Evolutionary conservation across 1,284 basidiomycete genomes (phyloP).

Genomic region (Sphaerobolus stellatus): DNA sequence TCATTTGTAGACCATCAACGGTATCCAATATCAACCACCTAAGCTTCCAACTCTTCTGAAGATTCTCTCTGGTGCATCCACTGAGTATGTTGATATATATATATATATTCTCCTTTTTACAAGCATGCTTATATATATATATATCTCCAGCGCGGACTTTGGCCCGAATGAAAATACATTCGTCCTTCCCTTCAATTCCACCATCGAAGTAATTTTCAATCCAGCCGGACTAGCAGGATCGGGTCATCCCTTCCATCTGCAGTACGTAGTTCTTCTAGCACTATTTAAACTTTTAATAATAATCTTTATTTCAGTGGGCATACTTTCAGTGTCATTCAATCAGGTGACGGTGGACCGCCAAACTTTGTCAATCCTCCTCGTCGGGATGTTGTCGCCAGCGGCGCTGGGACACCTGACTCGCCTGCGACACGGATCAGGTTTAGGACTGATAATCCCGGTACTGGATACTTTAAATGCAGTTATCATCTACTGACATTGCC

Average conservation of each 20-base stretch:
- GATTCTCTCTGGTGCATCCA: constrained; percentile 46
- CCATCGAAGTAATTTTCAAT: constrained; percentile 45
- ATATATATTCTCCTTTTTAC: constrained; percentile 40
- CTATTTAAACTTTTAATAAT: neutral
- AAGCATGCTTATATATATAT: neutral
- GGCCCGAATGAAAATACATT: constrained; percentile 23
- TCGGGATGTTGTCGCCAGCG: constrained; percentile 15
- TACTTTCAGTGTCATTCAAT: constrained; percentile 10
- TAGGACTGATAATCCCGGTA: constrained; percentile 7
- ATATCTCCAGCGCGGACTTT: constrained; percentile 1
- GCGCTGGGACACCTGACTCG: neutral
- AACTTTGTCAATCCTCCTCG: constrained; percentile 20
- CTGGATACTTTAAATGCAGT: neutral
- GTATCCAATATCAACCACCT: constrained; percentile 35
- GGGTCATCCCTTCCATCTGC: constrained; percentile 15
- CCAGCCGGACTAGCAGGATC: constrained; percentile 35
- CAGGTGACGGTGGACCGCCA: neutral
- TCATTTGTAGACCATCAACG: constrained; percentile 12
- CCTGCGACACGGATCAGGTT: constrained; percentile 4
- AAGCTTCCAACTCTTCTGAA: constrained; percentile 49
- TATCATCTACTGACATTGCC: neutral
- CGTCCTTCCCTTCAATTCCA: constrained; percentile 44
- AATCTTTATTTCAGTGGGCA: neutral
- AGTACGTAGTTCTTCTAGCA: neutral
- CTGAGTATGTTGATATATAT: constrained; percentile 43